phyloP scores from a whole-genome alignment of 2,329 filamentous ascomycete genomes.

The Penicillium sp. region DNA sequence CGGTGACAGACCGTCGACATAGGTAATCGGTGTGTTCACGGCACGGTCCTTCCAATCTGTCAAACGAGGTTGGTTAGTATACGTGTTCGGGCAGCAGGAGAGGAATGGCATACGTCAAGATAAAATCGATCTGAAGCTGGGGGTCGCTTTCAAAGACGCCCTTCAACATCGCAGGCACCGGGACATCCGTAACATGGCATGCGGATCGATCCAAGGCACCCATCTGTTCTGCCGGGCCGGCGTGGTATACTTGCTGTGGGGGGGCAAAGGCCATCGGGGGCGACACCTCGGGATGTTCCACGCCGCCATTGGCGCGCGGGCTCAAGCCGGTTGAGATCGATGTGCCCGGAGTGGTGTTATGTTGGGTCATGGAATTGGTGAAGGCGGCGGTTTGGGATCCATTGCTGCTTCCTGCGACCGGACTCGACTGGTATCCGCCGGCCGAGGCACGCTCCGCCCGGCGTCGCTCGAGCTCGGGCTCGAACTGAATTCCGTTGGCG shows the following conservation, averaged over 20 bases:
- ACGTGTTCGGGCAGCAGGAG: not conserved
- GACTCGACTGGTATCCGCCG: conserved; percentile 36
- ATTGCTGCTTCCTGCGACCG: conserved; percentile 43
- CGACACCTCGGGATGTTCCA: conserved; percentile 32
- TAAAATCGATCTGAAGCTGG: conserved; percentile 51
- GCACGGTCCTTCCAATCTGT: conserved; percentile 58
- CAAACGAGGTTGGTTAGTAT: not conserved
- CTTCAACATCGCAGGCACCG: conserved; percentile 27
- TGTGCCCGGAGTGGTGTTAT: conserved; percentile 36
- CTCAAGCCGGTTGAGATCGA: conserved; percentile 35
- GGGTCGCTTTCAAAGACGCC: conserved; percentile 48
- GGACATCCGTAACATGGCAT: conserved; percentile 18
- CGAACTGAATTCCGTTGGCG: conserved; percentile 60
- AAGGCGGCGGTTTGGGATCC: conserved; percentile 32
- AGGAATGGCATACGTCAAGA: conserved; percentile 43
- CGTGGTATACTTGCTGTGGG: conserved; percentile 24
- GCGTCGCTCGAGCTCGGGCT: conserved; percentile 47
- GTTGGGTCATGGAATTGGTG: conserved; percentile 23
- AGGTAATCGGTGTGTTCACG: conserved; percentile 70
- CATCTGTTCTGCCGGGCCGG: conserved; percentile 25
- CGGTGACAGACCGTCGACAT: conserved; percentile 71
- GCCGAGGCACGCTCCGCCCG: conserved; percentile 31
- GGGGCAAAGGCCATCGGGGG: conserved; percentile 25
- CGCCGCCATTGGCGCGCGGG: conserved; percentile 25
- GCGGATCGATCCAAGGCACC: conserved; percentile 24